Conservation (phyloP, 1,284 basidiomycete genomes). For the Mixia osmundae region DNA sequence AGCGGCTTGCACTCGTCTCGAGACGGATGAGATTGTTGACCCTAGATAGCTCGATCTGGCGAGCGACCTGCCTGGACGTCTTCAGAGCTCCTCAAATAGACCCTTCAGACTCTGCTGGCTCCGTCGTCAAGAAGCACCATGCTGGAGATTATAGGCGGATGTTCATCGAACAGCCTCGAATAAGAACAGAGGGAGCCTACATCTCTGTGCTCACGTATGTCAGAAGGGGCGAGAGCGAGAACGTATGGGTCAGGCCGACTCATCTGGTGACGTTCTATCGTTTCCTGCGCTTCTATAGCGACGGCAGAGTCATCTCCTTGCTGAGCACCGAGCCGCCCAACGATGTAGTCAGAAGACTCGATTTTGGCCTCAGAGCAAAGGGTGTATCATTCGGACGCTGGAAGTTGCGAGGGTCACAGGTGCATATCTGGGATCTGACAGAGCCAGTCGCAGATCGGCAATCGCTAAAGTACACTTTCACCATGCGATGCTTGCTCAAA, state of each 20-base stretch:
- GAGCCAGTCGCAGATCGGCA: constrained; percentile 11
- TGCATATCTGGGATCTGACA: background rate
- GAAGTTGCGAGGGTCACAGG: constrained; percentile 6
- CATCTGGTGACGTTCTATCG: constrained; percentile 17
- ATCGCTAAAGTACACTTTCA: constrained; percentile 15
- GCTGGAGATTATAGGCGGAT: constrained; percentile 14
- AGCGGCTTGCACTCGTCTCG: constrained; percentile 10
- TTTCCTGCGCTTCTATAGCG: constrained; percentile 7
- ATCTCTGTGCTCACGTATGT: constrained; percentile 17
- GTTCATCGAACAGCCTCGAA: constrained; percentile 17
- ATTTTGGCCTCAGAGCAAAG: constrained; percentile 10
- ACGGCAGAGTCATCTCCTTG: constrained; percentile 15
- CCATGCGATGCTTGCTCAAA: constrained; percentile 11
- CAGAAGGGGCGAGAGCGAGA: constrained; percentile 13
- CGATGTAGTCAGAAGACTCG: constrained; percentile 10
- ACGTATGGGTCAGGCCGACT: constrained; percentile 8
- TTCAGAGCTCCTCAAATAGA: too few relatives aligned
- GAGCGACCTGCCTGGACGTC: too few relatives aligned
- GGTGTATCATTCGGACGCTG: constrained; percentile 11
- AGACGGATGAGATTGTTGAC: constrained; percentile 10
- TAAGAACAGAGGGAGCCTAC: constrained; percentile 15
- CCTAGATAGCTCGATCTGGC: constrained; percentile 11
- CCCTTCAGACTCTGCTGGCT: too few relatives aligned
- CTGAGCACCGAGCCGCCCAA: constrained; percentile 14
- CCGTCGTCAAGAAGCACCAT: constrained; percentile 7